phyloP scores from a whole-genome alignment of 1,139 yeast species.

The Blastobotrys arbuscula region DNA sequence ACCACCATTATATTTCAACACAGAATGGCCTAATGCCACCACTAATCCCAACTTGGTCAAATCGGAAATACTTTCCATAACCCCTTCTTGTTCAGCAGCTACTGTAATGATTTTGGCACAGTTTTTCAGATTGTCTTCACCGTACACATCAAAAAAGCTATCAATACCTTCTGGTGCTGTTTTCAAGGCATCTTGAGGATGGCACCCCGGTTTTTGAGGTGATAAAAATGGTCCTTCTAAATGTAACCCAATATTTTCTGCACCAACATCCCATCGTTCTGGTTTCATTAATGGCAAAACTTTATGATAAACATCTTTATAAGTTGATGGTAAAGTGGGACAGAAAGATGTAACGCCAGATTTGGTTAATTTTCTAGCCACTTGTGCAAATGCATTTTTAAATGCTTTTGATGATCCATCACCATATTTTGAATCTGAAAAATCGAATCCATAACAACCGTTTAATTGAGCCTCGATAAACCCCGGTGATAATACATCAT shows the following conservation, averaged over 20 bases:
- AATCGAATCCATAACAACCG: slow-evolving; percentile 57
- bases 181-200: slow-evolving; percentile 52
- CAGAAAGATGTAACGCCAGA: slow-evolving; percentile 58
- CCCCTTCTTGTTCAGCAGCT: slow-evolving; percentile 58
- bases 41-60: slow-evolving; percentile 38
- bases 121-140: slow-evolving; percentile 41
- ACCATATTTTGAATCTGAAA: slow-evolving; percentile 39
- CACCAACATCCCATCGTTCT: slow-evolving; percentile 36
- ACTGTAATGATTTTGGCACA: slow-evolving; percentile 50
- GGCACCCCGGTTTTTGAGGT: slow-evolving; percentile 55
- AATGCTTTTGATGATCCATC: slow-evolving; percentile 35
- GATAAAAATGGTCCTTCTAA: slow-evolving; percentile 60
- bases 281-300: slow-evolving; percentile 46
- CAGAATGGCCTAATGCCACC: slow-evolving; percentile 56
- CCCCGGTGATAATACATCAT: slow-evolving; percentile 52
- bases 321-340: slow-evolving; percentile 57
- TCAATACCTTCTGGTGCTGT: slow-evolving; percentile 41
- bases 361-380: slow-evolving; percentile 35
- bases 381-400: slow-evolving; percentile 23
- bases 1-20: slow-evolving; percentile 46
- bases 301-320: slow-evolving; percentile 47
- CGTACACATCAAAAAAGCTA: slow-evolving; percentile 43
- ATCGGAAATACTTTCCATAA: slow-evolving; percentile 45
- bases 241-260: slow-evolving; percentile 60
- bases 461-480: slow-evolving; percentile 58